These are phyloP conservation scores for Chrysosporium keratinophilum DNA, from an alignment of 2,329 filamentous ascomycete species.

Conservation along the genomic window DNA sequence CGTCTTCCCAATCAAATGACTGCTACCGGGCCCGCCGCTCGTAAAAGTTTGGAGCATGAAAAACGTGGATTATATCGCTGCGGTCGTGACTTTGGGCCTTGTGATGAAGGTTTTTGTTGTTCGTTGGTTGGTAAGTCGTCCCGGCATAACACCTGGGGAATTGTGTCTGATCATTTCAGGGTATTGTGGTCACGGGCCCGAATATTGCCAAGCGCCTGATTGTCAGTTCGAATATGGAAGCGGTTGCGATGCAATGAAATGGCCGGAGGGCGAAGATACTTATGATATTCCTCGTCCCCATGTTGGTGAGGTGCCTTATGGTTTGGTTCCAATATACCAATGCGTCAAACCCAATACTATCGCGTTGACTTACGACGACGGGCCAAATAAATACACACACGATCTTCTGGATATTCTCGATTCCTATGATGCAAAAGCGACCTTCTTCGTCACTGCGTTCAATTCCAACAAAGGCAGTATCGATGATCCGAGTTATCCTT, in stretches of 20 bases:
- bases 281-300: conserved; percentile 27
- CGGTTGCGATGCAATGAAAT: conserved; percentile 29
- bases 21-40: conserved; percentile 11
- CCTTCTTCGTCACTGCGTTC: conserved; percentile 53
- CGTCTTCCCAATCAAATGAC: conserved; percentile 11
- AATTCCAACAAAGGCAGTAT: conserved; percentile 40
- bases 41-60: neutral
- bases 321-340: conserved; percentile 27
- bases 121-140: conserved; percentile 28
- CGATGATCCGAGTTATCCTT: conserved; percentile 32
- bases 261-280: conserved; percentile 29
- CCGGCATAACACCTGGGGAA: neutral
- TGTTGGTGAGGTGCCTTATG: conserved; percentile 31
- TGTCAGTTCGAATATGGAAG: conserved; percentile 32
- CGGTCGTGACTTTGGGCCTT: conserved; percentile 28
- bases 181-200: conserved; percentile 30
- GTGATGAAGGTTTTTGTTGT: conserved; percentile 30
- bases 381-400: conserved; percentile 51
- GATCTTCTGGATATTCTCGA: conserved; percentile 53
- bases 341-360: conserved; percentile 47
- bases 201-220: conserved; percentile 33
- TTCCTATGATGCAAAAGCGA: conserved; percentile 52
- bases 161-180: conserved; percentile 20
- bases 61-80: conserved; percentile 21
- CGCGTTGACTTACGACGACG: conserved; percentile 59